Evolutionary conservation across 495 filamentous ascomycete species (phyloP), one percentile per base, ranked within the genome.

Genomic region (Pseudevernia furfuracea): DNA sequence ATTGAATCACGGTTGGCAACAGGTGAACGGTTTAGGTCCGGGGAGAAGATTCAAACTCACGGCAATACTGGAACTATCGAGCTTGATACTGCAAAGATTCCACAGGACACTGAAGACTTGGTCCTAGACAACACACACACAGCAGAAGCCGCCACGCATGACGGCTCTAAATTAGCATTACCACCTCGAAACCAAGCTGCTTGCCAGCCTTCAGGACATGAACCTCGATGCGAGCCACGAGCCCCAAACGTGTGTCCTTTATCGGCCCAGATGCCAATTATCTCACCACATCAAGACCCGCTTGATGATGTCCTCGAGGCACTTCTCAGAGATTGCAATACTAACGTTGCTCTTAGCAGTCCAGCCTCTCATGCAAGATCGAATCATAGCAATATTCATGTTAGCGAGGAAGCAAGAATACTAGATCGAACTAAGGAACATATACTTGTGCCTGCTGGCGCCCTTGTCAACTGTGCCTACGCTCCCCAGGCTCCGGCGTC

Each of bases 231-330:
- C 57, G 36, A 59, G 28, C 36, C 36, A 38, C 21, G 10, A 43
- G 28, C 37, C 41, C 21, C 41, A 25, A 36, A 23, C 36, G 15
- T 10, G 52, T 30, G 28, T 9, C 17, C 52, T 55, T 21, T 21
- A 9, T 55, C 52, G 19, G 21, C 14, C 5, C 52, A 55, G 30
- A 32, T 55, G 14, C 25, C 25, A 34, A 21, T 34, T 6, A 34
- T 10, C 28, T 34, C 57, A 25, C 57, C 57, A 41, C 37, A 59
- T 32, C 28, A 41, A 28, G 36, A 38, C 36, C 23, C 19, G 57
- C 57, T 59, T 17, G 36, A 59, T 41, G 36, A 59, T 25, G 19
- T 43, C 36, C 57, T 59, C 39, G 57, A 59, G 5, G 30, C 52
- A 21, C 52, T 55, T 55, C 49, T 53, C 23, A 34, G 4, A 55